A percentile compares a stretch with the other conserved stretches of the same genome.
Evolutionary conservation across 164 flowering plant species (phyloP).

Genomic region (Annona squamosa): DNA sequence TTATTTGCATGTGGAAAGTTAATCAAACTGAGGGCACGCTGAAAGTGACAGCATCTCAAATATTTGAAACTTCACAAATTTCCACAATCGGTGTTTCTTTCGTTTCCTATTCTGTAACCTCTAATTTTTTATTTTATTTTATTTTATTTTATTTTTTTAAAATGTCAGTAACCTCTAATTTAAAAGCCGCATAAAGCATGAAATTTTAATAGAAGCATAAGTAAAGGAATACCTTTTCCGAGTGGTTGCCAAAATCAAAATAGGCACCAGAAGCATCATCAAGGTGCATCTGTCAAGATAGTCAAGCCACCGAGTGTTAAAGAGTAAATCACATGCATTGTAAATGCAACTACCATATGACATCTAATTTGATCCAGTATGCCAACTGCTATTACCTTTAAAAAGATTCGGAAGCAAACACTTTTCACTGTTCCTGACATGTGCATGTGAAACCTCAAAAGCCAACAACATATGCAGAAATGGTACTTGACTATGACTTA

Average conservation of each 20-base stretch:
- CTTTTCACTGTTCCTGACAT: too few species aligned
- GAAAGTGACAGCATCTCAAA: not conserved
- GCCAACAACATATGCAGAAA: too few species aligned
- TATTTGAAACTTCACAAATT: not conserved
- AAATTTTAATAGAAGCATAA: not conserved
- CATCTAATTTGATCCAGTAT: too few species aligned
- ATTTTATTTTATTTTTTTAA: too few species aligned
- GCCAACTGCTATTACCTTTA: too few species aligned
- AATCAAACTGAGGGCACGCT: not conserved
- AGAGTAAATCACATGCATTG: not conserved
- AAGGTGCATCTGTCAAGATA: constrained; percentile 64
- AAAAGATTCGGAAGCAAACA: too few species aligned
- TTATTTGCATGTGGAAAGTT: too few species aligned
- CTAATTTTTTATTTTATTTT: too few species aligned
- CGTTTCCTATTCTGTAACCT: not conserved
- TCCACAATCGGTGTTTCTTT: not conserved
- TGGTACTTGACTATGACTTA: too few species aligned
- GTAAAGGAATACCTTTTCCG: constrained; percentile 60
- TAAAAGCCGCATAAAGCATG: not conserved
- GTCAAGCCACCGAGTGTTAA: not conserved
- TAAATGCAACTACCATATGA: too few species aligned
- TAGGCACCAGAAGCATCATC: constrained; percentile 69
- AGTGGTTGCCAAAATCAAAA: constrained; percentile 86
- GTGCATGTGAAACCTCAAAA: too few species aligned
- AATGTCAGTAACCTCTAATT: too few species aligned